phyloP scores from a whole-genome alignment of 2,329 filamentous ascomycete species.

The Calonectria pseudoreteaudii region DNA sequence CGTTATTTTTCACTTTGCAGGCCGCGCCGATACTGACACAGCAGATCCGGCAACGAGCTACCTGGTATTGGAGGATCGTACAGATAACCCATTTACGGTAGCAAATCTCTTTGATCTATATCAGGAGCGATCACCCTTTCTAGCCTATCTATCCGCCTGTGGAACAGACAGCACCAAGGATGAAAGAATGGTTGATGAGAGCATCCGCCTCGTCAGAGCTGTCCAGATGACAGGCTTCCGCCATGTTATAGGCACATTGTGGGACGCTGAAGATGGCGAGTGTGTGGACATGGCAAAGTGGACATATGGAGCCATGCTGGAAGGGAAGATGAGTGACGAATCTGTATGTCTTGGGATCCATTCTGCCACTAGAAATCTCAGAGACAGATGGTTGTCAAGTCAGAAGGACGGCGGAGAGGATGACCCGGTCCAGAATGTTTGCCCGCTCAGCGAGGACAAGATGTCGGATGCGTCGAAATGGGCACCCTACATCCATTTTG shows the following conservation, averaged over 20 bases:
- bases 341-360: slow-evolving; percentile 9
- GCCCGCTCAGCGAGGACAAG: background rate
- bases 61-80: slow-evolving; percentile 22
- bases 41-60: slow-evolving; percentile 26
- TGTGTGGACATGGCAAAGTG: slow-evolving; percentile 8
- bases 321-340: background rate
- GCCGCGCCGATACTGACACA: slow-evolving; percentile 45
- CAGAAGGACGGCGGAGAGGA: background rate
- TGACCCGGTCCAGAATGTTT: background rate
- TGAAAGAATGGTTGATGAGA: slow-evolving; percentile 48
- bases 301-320: background rate
- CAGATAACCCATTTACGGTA: slow-evolving; percentile 24
- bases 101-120: slow-evolving; percentile 28
- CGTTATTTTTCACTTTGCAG: slow-evolving; percentile 56
- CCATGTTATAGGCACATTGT: slow-evolving; percentile 17
- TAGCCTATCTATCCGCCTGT: slow-evolving; percentile 55
- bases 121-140: slow-evolving; percentile 41
- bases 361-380: background rate
- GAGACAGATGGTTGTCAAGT: background rate
- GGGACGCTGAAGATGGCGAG: background rate
- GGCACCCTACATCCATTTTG: background rate
- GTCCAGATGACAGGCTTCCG: slow-evolving; percentile 19
- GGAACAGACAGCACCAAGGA: slow-evolving; percentile 42
- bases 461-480: background rate
- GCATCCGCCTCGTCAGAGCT: slow-evolving; percentile 47